A percentile compares a stretch with the other conserved stretches of the same genome.
phyloP scores from a whole-genome alignment of 768 basidiomycete genomes.

The Rhizopogon vesiculosus region DNA sequence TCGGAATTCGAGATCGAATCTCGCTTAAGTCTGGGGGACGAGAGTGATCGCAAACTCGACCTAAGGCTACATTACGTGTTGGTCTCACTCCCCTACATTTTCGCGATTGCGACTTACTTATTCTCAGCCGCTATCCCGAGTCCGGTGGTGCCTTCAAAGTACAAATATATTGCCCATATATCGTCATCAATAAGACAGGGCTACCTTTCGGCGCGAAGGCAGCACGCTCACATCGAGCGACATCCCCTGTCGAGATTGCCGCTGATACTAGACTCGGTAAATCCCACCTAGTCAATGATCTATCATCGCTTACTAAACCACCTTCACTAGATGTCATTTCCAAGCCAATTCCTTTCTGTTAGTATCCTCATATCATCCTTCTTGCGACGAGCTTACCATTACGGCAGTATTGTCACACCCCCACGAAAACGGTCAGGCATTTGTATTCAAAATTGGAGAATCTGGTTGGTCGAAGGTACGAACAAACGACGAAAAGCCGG shows the following conservation, averaged over 20 bases:
- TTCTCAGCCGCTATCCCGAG: slow-evolving; percentile 65
- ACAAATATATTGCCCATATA: slow-evolving; percentile 87
- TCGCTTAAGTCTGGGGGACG: slow-evolving; percentile 67
- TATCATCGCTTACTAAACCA: slow-evolving; percentile 3
- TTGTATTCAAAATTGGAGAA: slow-evolving; percentile 72
- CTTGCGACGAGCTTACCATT: slow-evolving; percentile 1
- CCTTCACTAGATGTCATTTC: slow-evolving; percentile 38
- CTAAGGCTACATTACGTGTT: slow-evolving; percentile 89
- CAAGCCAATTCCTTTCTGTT: slow-evolving; percentile 74
- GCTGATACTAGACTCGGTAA: slow-evolving; percentile 68
- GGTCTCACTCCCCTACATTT: slow-evolving; percentile 23
- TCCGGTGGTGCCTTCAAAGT: slow-evolving; percentile 96
- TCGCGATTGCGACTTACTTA: slow-evolving; percentile 5
- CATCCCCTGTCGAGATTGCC: slow-evolving; percentile 73
- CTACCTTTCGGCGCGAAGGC: slow-evolving; percentile 75
- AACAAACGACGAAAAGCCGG: slow-evolving; percentile 1
- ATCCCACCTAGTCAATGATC: slow-evolving; percentile 5
- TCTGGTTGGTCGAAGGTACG: slow-evolving; percentile 87
- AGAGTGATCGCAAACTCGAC: slow-evolving; percentile 68
- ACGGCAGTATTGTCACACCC: slow-evolving; percentile 80
- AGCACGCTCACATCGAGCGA: slow-evolving; percentile 53
- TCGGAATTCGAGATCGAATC: slow-evolving; percentile 86
- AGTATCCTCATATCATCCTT: slow-evolving; percentile 27
- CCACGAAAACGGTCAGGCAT: slow-evolving; percentile 76
- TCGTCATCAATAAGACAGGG: slow-evolving; percentile 91